phyloP scores from a whole-genome alignment of 306 rosid genomes.

The Quercus wislizeni region DNA sequence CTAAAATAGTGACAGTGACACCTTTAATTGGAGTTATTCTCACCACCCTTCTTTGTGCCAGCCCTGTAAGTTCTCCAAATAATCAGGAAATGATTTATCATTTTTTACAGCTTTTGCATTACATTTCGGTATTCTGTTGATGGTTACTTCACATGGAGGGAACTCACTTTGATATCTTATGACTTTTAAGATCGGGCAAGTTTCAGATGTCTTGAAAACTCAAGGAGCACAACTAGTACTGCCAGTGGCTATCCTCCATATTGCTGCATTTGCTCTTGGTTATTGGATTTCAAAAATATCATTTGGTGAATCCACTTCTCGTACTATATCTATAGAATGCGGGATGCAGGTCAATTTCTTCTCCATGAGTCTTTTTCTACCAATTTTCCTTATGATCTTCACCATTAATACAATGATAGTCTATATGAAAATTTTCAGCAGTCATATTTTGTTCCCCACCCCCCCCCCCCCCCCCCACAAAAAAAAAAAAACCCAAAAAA shows the following conservation, averaged over 20 bases:
- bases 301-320: constrained; percentile 97
- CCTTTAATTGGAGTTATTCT: constrained; percentile 91
- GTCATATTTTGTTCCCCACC: neutral
- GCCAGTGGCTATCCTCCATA: constrained; percentile 81
- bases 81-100: neutral
- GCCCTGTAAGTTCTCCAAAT: constrained; percentile 62
- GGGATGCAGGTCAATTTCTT: constrained; percentile 81
- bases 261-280: constrained; percentile 86
- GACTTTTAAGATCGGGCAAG: constrained; percentile 80
- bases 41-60: constrained; percentile 90
- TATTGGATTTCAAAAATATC: constrained; percentile 78
- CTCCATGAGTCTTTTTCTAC: neutral
- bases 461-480: no score
- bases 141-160: constrained; percentile 14
- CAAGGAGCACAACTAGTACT: constrained; percentile 79
- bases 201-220: constrained; percentile 74
- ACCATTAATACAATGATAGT: neutral
- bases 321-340: constrained; percentile 93
- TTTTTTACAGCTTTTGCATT: constrained; percentile 13
- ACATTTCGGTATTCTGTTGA: neutral
- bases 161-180: constrained; percentile 16
- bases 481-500: neutral
- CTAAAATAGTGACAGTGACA: constrained; percentile 69
- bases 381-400: neutral
- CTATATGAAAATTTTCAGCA: neutral